Evolutionary conservation across 331 rosid genomes (phyloP).

Genomic region (Cydonia oblonga): DNA sequence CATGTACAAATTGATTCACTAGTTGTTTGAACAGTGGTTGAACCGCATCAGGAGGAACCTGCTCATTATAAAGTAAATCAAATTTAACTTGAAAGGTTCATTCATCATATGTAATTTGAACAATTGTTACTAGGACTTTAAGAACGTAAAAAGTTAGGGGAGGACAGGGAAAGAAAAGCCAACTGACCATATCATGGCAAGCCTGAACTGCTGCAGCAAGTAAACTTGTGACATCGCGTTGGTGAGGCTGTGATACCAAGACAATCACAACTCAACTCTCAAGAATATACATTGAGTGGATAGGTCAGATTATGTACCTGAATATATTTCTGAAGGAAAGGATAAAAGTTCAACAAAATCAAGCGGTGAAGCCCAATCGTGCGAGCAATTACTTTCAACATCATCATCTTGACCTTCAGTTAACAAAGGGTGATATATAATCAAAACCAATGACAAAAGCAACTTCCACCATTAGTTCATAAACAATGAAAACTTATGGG

Average conservation of each 20-base stretch:
- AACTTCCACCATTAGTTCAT: background rate
- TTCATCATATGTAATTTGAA: background rate
- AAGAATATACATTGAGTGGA: conserved; percentile 4
- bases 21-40: conserved; percentile 75
- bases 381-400: conserved; percentile 74
- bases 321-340: conserved; percentile 56
- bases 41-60: conserved; percentile 91
- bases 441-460: conserved; percentile 10
- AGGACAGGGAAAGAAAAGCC: conserved; percentile 4
- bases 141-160: background rate
- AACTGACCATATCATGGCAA: conserved; percentile 80
- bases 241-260: conserved; percentile 60
- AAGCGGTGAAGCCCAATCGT: conserved; percentile 76
- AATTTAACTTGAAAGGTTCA: background rate
- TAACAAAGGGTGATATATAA: conserved; percentile 10
- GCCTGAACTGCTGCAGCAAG: conserved; percentile 87
- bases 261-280: conserved; percentile 17
- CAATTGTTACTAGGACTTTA: background rate
- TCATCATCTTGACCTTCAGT: conserved; percentile 77
- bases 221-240: conserved; percentile 60
- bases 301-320: conserved; percentile 38
- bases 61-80: conserved; percentile 10
- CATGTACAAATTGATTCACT: conserved; percentile 81
- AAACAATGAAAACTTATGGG: background rate
- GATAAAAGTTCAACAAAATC: conserved; percentile 58